Percentiles rank a stretch among this genome's conserved stretches.
Evolutionary conservation across 768 basidiomycete genomes (phyloP).

Genomic region (Auricularia sp.): DNA sequence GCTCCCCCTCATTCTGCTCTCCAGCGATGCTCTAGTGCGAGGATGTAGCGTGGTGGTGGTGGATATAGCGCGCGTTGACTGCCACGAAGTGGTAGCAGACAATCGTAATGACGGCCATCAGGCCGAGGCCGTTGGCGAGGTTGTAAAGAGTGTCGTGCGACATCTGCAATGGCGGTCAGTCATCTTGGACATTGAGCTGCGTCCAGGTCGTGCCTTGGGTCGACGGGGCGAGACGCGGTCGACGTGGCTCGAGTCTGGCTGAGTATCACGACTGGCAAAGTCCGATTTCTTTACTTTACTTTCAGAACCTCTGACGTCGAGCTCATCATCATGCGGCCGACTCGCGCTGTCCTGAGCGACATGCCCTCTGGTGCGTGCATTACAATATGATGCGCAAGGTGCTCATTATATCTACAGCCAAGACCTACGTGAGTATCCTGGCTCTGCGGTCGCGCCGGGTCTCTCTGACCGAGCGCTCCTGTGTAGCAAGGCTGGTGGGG

Average conservation of each 20-base stretch:
- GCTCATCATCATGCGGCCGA: slow-evolving; percentile 44
- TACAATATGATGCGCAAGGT: not conserved
- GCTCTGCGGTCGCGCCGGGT: not conserved
- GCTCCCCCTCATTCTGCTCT: not conserved
- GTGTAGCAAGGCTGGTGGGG: slow-evolving; percentile 86
- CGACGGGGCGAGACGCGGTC: not conserved
- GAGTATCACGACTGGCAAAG: not conserved
- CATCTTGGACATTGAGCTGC: not conserved
- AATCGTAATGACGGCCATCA: slow-evolving; percentile 77
- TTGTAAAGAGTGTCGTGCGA: slow-evolving; percentile 69
- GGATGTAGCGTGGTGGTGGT: slow-evolving; percentile 8
- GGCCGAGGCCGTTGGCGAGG: slow-evolving; percentile 74
- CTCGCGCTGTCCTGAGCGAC: slow-evolving; percentile 48
- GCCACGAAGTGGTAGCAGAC: slow-evolving; percentile 86
- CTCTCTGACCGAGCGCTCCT: not conserved
- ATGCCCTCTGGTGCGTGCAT: slow-evolving; percentile 72
- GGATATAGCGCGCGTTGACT: slow-evolving; percentile 56
- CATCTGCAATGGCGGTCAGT: slow-evolving; percentile 38
- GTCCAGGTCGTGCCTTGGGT: not conserved
- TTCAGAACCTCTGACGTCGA: slow-evolving; percentile 1
- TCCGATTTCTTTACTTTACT: not conserved
- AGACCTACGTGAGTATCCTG: slow-evolving; percentile 60
- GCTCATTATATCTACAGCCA: slow-evolving; percentile 35
- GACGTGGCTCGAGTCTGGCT: not conserved
- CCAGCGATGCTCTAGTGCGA: not conserved